Percentiles rank a stretch among this genome's conserved stretches.
Conservation (phyloP, 1,284 basidiomycete species). For the Papiliotrema nemorosa region DNA sequence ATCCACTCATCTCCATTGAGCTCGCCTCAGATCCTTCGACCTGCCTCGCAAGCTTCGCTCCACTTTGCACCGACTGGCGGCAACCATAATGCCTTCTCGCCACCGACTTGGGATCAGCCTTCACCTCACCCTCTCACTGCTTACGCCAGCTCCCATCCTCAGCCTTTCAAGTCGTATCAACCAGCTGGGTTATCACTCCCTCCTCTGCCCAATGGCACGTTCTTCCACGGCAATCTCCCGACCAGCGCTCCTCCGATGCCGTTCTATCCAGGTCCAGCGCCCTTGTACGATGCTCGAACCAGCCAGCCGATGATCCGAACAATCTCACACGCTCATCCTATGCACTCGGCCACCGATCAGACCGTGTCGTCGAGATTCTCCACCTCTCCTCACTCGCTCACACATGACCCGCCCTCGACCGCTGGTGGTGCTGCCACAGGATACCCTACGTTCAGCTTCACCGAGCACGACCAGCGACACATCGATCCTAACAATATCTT, state of each 20-base stretch:
- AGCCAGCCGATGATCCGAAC: slow-evolving; percentile 33
- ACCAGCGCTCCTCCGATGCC: slow-evolving; percentile 20
- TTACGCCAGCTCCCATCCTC: slow-evolving; percentile 7
- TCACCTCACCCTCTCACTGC: slow-evolving; percentile 15
- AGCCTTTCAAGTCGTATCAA: slow-evolving; percentile 14
- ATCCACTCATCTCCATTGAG: slow-evolving; percentile 23
- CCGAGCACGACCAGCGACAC: slow-evolving; percentile 17
- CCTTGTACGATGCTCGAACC: slow-evolving; percentile 19
- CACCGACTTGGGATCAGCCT: slow-evolving; percentile 18
- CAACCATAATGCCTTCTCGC: slow-evolving; percentile 9
- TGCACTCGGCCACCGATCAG: slow-evolving; percentile 34
- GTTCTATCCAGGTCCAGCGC: slow-evolving; percentile 12
- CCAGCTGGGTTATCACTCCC: slow-evolving; percentile 14
- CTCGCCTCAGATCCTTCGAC: slow-evolving; percentile 27
- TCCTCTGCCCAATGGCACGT: slow-evolving; percentile 9
- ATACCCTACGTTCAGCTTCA: slow-evolving; percentile 17
- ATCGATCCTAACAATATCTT: slow-evolving; percentile 27
- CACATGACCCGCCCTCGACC: slow-evolving; percentile 18
- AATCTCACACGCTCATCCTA: slow-evolving; percentile 34
- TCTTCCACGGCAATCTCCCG: slow-evolving; percentile 13
- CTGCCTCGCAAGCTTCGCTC: slow-evolving; percentile 29
- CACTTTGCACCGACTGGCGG: slow-evolving; percentile 17
- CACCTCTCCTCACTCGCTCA: slow-evolving; percentile 28
- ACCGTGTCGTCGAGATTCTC: slow-evolving; percentile 33
- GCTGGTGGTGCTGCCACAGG: background rate